Conservation (phyloP, 140 eudicot genomes). For the Anethum foeniculum region DNA sequence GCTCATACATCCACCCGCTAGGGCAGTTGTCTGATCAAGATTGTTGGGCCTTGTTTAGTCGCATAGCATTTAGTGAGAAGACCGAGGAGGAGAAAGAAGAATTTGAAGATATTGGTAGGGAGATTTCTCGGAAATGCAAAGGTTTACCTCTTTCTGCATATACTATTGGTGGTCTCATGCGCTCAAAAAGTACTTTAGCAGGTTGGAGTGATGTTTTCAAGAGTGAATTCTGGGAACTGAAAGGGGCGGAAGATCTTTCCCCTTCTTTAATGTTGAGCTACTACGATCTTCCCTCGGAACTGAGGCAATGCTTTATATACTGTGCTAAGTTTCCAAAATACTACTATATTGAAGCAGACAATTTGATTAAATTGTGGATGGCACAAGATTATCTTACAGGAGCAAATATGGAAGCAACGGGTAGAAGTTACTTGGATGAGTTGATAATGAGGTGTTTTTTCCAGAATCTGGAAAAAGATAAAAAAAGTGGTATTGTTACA, state of each 20-base stretch:
- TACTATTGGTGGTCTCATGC: constrained; percentile 31
- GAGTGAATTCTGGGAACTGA: constrained; percentile 40
- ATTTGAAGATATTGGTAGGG: constrained; percentile 24
- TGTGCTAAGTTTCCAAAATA: constrained; percentile 56
- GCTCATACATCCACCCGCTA: constrained; percentile 11
- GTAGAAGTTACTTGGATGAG: constrained; percentile 33
- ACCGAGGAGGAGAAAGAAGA: constrained; percentile 5
- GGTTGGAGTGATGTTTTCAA: constrained; percentile 29
- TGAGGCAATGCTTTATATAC: constrained; percentile 39
- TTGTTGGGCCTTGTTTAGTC: constrained; percentile 28
- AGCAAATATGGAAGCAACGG: constrained; percentile 31
- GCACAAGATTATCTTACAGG: constrained; percentile 43
- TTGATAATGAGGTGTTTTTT: constrained; percentile 42
- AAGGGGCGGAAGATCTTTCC: constrained; percentile 19
- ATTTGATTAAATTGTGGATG: constrained; percentile 49
- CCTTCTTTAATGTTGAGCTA: constrained; percentile 54
- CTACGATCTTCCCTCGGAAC: constrained; percentile 27
- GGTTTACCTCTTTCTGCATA: constrained; percentile 39
- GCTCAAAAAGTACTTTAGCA: constrained; percentile 13
- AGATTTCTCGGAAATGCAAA: constrained; percentile 26
- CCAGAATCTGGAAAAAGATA: constrained; percentile 26
- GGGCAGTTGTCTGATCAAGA: constrained; percentile 20
- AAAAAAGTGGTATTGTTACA: constrained; percentile 11
- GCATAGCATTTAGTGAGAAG: constrained; percentile 28
- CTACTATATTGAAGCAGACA: constrained; percentile 22